These are phyloP conservation scores for Pseudozyma pruni DNA, from an alignment of 1,284 basidiomycete genomes.

Conservation along the genomic window DNA sequence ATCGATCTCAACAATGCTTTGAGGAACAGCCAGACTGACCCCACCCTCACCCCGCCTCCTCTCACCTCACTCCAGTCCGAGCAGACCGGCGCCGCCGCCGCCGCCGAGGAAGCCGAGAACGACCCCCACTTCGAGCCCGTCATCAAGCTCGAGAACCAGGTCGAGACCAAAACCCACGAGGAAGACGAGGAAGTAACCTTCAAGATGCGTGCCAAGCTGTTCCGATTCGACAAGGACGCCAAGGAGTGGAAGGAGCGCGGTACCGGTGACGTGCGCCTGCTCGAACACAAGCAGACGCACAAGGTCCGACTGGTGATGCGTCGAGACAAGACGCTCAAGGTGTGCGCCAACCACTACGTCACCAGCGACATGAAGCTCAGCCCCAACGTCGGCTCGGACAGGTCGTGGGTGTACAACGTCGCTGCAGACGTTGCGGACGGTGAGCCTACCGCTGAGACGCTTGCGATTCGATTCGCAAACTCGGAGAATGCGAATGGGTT, in stretches of 20 bases:
- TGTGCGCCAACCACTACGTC: conserved; percentile 98
- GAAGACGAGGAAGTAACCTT: conserved; percentile 93
- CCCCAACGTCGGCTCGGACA: conserved; percentile 98
- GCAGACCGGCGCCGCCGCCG: conserved; percentile 31
- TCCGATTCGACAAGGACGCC: conserved; percentile 85
- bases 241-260: conserved; percentile 96
- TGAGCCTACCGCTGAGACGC: conserved; percentile 88
- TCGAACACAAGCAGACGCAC: conserved; percentile 82
- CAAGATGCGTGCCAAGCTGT: conserved; percentile 99
- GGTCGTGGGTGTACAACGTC: conserved; percentile 96
- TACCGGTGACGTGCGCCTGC: conserved; percentile 65
- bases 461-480: conserved; percentile 98
- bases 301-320: conserved; percentile 98
- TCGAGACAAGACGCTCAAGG: conserved; percentile 99
- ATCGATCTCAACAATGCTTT: neutral
- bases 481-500: conserved; percentile 75
- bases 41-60: neutral
- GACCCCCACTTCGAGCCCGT: conserved; percentile 96
- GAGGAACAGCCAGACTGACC: neutral
- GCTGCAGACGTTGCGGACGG: conserved; percentile 86
- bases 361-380: conserved; percentile 90
- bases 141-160: conserved; percentile 93
- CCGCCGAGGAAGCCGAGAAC: conserved; percentile 79
- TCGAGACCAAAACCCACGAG: conserved; percentile 93
- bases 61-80: conserved; percentile 10